Evolutionary conservation across 1,284 basidiomycete genomes (phyloP), one percentile per base, ranked within the genome.

Genomic region (Apiotrichum gracile): DNA sequence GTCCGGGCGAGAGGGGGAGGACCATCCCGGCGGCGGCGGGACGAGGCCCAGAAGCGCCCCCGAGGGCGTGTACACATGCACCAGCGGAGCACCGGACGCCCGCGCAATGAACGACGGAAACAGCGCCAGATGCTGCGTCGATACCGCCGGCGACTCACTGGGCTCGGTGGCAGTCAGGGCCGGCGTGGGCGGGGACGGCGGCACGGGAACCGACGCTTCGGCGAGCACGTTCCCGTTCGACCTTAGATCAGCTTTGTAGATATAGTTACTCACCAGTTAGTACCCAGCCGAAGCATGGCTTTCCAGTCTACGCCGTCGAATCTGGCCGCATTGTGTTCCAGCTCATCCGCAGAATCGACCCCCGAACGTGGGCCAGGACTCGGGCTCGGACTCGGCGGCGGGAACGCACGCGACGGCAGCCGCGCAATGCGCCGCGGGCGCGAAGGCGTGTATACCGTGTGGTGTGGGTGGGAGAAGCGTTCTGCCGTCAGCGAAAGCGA

Each of bases 291-390:
- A 51, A 74, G 54, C 65, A 76, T 66, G 55, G 65, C 57, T 54
- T 75, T 76, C 74, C 74, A 76, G 53, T 76, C 73, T 0, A 75
- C 64, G 0, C 73, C 69, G 38, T 74, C 72, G 45, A 72, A 64
- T 14, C 69, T 53, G 3, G 70, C 55, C 2, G 5, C 3, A 2
- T n/a, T 7, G 40, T 26, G 16, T 8, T 19, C 3, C 21, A 29
- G 2, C 26, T 12, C 27, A 7, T 7, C 29, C 26, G 1, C n/a
- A 19, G 2, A n/a, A n/a, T 16, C 47, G 47, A 52, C 50, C 40
- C 50, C 52, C 3, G 50, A 57, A 5, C 25, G 21, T 25, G 9
- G 33, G 17, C 35, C 22, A 14, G 34, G 24, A 25, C 24, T 47
- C 34, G 46, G 46, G 16, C 46, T 47, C 5, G 46, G 46, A n/a